Evolutionary conservation across 495 filamentous ascomycete species (phyloP).

Genomic region (Tirmania nivea): DNA sequence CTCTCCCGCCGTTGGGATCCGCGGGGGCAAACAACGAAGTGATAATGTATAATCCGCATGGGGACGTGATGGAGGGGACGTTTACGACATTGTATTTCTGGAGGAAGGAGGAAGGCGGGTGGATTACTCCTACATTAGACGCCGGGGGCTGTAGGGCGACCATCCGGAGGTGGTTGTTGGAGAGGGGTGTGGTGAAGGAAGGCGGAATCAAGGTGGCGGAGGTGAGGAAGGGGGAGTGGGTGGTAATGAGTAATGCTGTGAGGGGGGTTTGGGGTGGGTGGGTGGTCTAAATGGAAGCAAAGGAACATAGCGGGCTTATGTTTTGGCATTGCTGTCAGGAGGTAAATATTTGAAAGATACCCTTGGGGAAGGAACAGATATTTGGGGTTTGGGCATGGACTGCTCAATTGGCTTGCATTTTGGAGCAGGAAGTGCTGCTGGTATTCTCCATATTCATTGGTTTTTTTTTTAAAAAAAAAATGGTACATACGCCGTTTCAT

Average conservation of each 20-base stretch:
- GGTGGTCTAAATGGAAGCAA: neutral
- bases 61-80: slow-evolving; percentile 69
- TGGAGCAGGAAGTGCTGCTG: no score
- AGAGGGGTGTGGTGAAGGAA: slow-evolving; percentile 25
- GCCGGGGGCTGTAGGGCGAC: slow-evolving; percentile 68
- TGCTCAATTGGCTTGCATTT: no score
- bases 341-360: no score
- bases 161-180: slow-evolving; percentile 57
- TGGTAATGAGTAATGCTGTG: slow-evolving; percentile 17
- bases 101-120: slow-evolving; percentile 30
- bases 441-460: no score
- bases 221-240: slow-evolving; percentile 6
- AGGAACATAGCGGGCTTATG: no score
- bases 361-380: no score
- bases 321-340: no score
- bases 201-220: slow-evolving; percentile 2
- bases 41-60: slow-evolving; percentile 42
- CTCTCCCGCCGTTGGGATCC: slow-evolving; percentile 25
- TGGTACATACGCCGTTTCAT: no score
- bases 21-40: slow-evolving; percentile 36
- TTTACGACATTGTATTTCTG: slow-evolving; percentile 54
- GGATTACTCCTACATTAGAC: slow-evolving; percentile 42
- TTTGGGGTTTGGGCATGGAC: no score
- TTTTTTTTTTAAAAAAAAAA: no score
- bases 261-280: slow-evolving; percentile 13